Percentiles rank a stretch among this genome's conserved stretches.
These are phyloP conservation scores for Candida fluviatilis DNA, from an alignment of 805 yeast species.

Conservation along the genomic window DNA sequence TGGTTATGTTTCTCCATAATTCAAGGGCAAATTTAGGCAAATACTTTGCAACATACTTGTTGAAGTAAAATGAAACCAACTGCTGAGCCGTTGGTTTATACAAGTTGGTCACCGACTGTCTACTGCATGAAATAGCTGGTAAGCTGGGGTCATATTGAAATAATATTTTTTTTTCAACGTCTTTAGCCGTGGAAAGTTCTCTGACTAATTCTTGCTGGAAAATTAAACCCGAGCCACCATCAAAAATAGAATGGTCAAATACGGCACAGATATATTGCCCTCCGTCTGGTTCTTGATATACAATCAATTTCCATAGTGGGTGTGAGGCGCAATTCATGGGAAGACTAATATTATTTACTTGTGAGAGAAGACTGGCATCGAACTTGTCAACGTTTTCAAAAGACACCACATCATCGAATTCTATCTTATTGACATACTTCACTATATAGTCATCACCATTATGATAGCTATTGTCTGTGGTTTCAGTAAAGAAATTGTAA, in stretches of 20 bases:
- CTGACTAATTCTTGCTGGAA: constrained; percentile 23
- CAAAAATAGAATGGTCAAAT: constrained; percentile 26
- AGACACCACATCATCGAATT: constrained; percentile 16
- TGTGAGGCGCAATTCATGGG: constrained; percentile 7
- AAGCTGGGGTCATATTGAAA: constrained; percentile 7
- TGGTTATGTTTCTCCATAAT: background rate
- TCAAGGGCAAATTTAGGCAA: background rate
- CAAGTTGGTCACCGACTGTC: constrained; percentile 9
- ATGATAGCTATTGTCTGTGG: constrained; percentile 6
- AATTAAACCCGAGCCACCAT: constrained; percentile 26
- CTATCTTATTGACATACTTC: constrained; percentile 11
- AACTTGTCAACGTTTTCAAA: constrained; percentile 8
- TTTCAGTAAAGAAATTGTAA: constrained; percentile 14
- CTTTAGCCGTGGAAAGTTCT: constrained; percentile 9
- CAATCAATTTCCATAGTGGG: constrained; percentile 19
- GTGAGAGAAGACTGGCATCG: constrained; percentile 11
- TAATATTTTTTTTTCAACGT: constrained; percentile 5
- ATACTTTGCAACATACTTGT: constrained; percentile 4
- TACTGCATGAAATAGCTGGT: constrained; percentile 7
- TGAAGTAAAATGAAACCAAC: constrained; percentile 5
- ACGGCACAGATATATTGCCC: constrained; percentile 14
- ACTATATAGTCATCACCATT: constrained; percentile 12
- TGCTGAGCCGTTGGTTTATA: constrained; percentile 7
- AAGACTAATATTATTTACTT: constrained; percentile 5
- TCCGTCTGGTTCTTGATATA: constrained; percentile 9